These are phyloP conservation scores for Cladosporium sp. DNA, from an alignment of 2,329 filamentous ascomycete genomes.

Conservation along the genomic window DNA sequence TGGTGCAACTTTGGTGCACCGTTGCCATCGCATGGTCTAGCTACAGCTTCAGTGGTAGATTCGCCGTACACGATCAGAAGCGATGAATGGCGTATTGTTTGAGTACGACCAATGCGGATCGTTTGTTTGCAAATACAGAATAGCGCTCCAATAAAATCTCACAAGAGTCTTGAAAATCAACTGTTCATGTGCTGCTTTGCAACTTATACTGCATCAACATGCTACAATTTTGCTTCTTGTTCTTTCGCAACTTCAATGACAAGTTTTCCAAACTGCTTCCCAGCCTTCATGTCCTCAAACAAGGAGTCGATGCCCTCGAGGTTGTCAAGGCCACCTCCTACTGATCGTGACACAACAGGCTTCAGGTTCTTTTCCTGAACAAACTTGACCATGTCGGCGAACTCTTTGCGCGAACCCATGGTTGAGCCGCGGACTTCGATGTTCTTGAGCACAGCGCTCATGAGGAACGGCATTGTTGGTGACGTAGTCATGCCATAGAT, in stretches of 20 bases:
- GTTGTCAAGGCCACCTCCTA: slow-evolving; percentile 66
- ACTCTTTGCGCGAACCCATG: slow-evolving; percentile 88
- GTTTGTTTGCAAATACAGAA: no score
- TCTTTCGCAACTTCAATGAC: slow-evolving; percentile 64
- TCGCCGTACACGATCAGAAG: no score
- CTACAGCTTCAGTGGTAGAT: no score
- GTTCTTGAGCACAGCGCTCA: slow-evolving; percentile 80
- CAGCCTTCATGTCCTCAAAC: slow-evolving; percentile 84
- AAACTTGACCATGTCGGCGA: slow-evolving; percentile 84
- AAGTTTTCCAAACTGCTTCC: slow-evolving; percentile 86
- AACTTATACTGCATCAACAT: not conserved
- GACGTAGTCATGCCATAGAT: slow-evolving; percentile 87
- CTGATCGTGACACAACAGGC: slow-evolving; percentile 68
- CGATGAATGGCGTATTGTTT: no score
- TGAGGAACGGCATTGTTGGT: slow-evolving; percentile 81
- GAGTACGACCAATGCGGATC: no score
- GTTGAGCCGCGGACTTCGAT: slow-evolving; percentile 81
- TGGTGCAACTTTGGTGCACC: no score
- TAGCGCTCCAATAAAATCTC: no score
- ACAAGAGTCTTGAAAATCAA: no score
- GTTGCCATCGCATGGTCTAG: no score
- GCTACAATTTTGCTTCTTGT: slow-evolving; percentile 2
- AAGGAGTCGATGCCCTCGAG: slow-evolving; percentile 73
- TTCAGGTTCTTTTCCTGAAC: slow-evolving; percentile 67
- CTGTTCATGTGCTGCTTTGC: no score